Evolutionary conservation across 129 eudicot genomes (phyloP).

Genomic region (Chrysanthemum makinoi): DNA sequence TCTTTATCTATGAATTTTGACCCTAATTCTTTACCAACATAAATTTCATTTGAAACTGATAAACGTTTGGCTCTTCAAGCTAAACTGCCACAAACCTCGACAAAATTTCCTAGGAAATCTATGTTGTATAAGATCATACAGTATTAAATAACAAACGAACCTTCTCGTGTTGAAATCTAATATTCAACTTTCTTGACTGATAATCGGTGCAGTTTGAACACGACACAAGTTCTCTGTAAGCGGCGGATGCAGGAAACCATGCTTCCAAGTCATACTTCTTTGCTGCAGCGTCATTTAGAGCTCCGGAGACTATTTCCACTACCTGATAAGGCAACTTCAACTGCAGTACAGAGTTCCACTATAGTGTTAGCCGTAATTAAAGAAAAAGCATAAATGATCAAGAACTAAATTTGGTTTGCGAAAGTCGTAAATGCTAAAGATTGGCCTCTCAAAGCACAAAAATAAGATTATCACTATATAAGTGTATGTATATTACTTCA

Average conservation of each 20-base stretch:
- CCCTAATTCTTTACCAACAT: no score
- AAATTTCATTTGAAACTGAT: no score
- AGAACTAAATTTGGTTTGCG: no score
- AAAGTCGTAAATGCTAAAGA: no score
- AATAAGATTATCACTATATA: no score
- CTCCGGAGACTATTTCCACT: conserved; percentile 89
- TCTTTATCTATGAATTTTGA: no score
- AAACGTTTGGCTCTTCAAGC: no score
- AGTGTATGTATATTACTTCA: no score
- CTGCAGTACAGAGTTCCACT: conserved; percentile 40
- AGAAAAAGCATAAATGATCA: neutral
- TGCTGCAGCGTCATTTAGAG: conserved; percentile 91
- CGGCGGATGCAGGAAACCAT: conserved; percentile 86
- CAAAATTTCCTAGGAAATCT: neutral
- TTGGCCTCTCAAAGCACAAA: no score
- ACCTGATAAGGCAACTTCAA: conserved; percentile 75
- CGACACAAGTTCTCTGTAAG: conserved; percentile 88
- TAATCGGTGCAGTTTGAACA: conserved; percentile 97
- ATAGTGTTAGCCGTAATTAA: neutral
- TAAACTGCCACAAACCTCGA: no score
- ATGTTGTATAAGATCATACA: conserved; percentile 3
- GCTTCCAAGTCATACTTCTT: conserved; percentile 94
- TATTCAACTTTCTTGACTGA: conserved; percentile 78
- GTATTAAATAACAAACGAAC: conserved; percentile 25
- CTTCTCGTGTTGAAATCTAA: conserved; percentile 85